phyloP scores from a whole-genome alignment of 2,329 filamentous ascomycete genomes.

The Curvularia sp. region DNA sequence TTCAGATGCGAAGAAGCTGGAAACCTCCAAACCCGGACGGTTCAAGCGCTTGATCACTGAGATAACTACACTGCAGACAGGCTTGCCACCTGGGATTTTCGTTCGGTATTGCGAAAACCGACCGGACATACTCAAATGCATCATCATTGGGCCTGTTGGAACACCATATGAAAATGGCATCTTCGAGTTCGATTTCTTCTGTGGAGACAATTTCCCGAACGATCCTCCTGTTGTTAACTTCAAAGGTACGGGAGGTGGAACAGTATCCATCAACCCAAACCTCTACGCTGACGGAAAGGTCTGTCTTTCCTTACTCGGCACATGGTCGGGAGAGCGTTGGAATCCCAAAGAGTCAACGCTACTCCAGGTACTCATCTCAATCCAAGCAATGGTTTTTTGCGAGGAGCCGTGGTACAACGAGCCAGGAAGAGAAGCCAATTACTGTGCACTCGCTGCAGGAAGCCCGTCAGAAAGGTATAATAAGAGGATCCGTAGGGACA shows the following conservation, averaged over 20 bases:
- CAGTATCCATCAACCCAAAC: constrained; percentile 60
- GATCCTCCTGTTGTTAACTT: constrained; percentile 55
- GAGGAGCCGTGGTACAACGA: constrained; percentile 64
- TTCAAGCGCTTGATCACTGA: constrained; percentile 57
- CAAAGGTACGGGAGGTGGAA: constrained; percentile 56
- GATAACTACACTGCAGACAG: constrained; percentile 55
- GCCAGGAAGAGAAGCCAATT: constrained; percentile 50
- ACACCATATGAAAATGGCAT: constrained; percentile 64
- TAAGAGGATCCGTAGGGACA: constrained; percentile 31
- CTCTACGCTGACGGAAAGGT: constrained; percentile 58
- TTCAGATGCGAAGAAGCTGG: constrained; percentile 13
- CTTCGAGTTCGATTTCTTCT: constrained; percentile 64
- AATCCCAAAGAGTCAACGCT: constrained; percentile 57
- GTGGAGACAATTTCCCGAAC: constrained; percentile 53
- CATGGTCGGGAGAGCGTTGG: constrained; percentile 59
- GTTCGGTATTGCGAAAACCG: constrained; percentile 57
- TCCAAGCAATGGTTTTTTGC: constrained; percentile 66
- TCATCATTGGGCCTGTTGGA: constrained; percentile 59
- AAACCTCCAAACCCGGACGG: constrained; percentile 45
- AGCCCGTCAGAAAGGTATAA: constrained; percentile 39
- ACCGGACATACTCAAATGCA: constrained; percentile 59
- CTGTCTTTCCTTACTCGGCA: constrained; percentile 33
- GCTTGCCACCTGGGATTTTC: constrained; percentile 61
- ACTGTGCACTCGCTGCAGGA: neutral
- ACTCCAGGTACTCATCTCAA: constrained; percentile 62